Base-by-base conservation (phyloP, 2,329 filamentous ascomycete genomes). In the Septoria petroselini region DNA sequence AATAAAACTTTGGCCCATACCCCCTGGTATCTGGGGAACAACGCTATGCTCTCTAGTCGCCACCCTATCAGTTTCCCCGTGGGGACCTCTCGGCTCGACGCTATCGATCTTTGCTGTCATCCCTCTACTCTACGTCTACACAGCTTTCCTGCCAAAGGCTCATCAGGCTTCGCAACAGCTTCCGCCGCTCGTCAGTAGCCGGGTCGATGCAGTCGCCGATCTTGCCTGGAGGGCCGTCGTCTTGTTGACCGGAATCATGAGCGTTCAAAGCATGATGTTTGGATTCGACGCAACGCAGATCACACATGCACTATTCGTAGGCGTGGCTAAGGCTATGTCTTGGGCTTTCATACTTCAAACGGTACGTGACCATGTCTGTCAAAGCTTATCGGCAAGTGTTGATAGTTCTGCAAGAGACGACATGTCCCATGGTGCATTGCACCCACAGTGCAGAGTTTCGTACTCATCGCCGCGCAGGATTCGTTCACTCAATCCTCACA, bases 371-470 rank as follows among this genome's bases (percentile, higher is more conserved):
- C 12, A 25, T 11, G 9, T 34, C 12, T 29, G 9, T 14, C 12
- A 34, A 25, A 11, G 31, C n/a, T n/a, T n/a, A n/a, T n/a, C 9
- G 14, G 12, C 31, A 6, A 23, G 18, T 23, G 23, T 29, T 44
- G 29, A 44, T 15, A 15, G 15, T 11, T 12, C 21, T 18, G 15
- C 5, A 39, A 44, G 41, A 35, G 41, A 34, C 41, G 30, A 35
- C 41, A 44, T 19, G 30, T 34, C 9, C 15, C 27, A 23, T 44
- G 41, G 41, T 44, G 33, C 23, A 17, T 44, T 44, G 41, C 41
- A 3, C 41, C 41, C 34, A 29, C 41, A 15, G 31, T 23, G 7
- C 18, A 23, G 29, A 44, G 17, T 6, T 44, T 44, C 21, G 23
- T 27, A 15, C 17, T 44, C 11, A 23, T 44, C 12, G 30, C 41